These are phyloP conservation scores for Pseudogymnoascus sp. DNA, from an alignment of 2,329 filamentous ascomycete species.

Conservation along the genomic window DNA sequence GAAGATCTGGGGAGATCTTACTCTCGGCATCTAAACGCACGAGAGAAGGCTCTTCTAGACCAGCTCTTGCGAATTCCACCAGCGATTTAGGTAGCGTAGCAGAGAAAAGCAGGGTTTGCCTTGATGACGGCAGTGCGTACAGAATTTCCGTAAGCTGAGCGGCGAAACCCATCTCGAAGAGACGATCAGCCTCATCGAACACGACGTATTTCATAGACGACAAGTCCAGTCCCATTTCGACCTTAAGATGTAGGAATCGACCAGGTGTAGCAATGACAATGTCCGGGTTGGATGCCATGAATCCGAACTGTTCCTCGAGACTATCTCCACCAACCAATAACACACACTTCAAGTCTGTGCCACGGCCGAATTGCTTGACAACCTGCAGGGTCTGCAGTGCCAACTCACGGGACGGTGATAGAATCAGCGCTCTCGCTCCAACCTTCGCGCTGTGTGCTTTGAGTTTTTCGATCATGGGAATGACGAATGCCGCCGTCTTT, in stretches of 20 bases:
- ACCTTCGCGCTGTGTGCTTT: constrained; percentile 81
- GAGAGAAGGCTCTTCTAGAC: constrained; percentile 83
- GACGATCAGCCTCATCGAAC: constrained; percentile 91
- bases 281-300: constrained; percentile 91
- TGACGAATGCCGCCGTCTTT: constrained; percentile 96
- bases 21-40: constrained; percentile 88
- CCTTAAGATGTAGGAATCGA: constrained; percentile 91
- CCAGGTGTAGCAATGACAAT: constrained; percentile 96
- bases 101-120: constrained; percentile 91
- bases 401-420: constrained; percentile 89
- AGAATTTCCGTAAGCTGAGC: constrained; percentile 89
- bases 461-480: constrained; percentile 93
- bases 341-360: constrained; percentile 85
- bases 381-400: constrained; percentile 94
- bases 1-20: constrained; percentile 92
- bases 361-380: constrained; percentile 84
- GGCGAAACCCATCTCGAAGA: constrained; percentile 98
- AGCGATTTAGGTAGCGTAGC: constrained; percentile 89
- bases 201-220: constrained; percentile 89
- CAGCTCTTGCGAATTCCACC: constrained; percentile 91
- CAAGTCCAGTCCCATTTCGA: constrained; percentile 91
- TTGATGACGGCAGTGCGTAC: constrained; percentile 70
- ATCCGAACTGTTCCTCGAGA: constrained; percentile 86
- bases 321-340: constrained; percentile 91
- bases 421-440: constrained; percentile 75